Evolutionary conservation across 225 moss, liverwort and hornwort species (phyloP).

Genomic region (Sphagnum tenellum): DNA sequence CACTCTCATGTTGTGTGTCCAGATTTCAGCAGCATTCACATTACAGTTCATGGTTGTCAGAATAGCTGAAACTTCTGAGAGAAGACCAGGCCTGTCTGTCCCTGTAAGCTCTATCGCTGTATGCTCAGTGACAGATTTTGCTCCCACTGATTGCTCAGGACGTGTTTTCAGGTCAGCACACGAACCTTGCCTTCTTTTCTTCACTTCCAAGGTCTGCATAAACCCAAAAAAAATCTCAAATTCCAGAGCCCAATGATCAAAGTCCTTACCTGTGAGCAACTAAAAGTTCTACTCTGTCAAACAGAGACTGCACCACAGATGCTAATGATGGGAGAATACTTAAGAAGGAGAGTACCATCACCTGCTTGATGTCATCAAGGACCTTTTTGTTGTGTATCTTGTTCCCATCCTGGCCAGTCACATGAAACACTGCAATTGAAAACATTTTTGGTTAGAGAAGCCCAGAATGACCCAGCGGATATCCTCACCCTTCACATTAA

Average conservation of each 20-base stretch:
- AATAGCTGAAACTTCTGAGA: conserved; percentile 77
- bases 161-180: conserved; percentile 37
- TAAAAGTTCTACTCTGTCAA: too few relatives aligned
- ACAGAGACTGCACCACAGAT: too few relatives aligned
- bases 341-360: neutral
- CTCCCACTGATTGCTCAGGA: conserved; percentile 40
- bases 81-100: conserved; percentile 73
- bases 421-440: conserved; percentile 11
- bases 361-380: conserved; percentile 7
- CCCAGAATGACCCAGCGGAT: neutral
- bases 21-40: conserved; percentile 84
- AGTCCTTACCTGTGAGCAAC: too few relatives aligned
- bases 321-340: too few relatives aligned
- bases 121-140: conserved; percentile 55
- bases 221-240: too few relatives aligned
- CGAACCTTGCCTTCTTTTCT: conserved; percentile 27
- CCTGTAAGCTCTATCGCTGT: conserved; percentile 83
- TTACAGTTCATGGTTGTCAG: conserved; percentile 61
- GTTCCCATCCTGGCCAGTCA: conserved; percentile 1
- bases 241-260: too few relatives aligned
- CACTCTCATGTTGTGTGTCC: conserved; percentile 86
- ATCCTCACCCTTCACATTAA: neutral
- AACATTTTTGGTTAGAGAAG: neutral
- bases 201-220: conserved; percentile 51
- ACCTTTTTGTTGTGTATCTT: conserved; percentile 5